Conservation (phyloP, 345 rosid species). For the sweet orange (Citrus sinensis) region DNA sequence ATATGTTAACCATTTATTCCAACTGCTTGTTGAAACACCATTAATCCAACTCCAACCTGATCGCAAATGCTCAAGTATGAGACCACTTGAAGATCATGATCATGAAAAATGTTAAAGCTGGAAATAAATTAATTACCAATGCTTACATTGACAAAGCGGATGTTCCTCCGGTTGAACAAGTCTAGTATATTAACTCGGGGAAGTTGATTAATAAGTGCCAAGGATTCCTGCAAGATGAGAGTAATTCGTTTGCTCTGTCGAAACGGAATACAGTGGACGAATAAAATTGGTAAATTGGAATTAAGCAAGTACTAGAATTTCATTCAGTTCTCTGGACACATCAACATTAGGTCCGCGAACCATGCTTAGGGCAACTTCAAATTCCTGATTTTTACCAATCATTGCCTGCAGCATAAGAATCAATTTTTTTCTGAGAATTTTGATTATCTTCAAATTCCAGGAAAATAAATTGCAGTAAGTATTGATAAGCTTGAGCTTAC, state of each 20-base stretch:
- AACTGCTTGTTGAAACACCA: slow-evolving; percentile 45
- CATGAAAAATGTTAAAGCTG: not conserved
- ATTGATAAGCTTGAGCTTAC: slow-evolving; percentile 17
- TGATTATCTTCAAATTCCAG: not conserved
- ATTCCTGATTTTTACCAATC: slow-evolving; percentile 39
- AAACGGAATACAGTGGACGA: not conserved
- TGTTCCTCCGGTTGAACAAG: slow-evolving; percentile 33
- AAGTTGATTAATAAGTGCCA: slow-evolving; percentile 34
- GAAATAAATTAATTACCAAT: not conserved
- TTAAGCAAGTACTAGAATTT: slow-evolving; percentile 31
- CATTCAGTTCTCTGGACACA: slow-evolving; percentile 35
- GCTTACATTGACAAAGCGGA: slow-evolving; percentile 41
- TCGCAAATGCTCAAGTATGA: not conserved
- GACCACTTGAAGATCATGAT: not conserved
- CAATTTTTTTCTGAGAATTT: not conserved
- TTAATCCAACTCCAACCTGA: slow-evolving; percentile 51
- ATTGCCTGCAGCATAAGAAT: slow-evolving; percentile 33
- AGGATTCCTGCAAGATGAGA: slow-evolving; percentile 29
- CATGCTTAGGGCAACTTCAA: slow-evolving; percentile 30
- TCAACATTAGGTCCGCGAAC: slow-evolving; percentile 46
- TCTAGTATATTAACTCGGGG: slow-evolving; percentile 30
- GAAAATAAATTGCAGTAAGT: not conserved
- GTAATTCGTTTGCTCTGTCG: not conserved
- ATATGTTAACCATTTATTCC: slow-evolving; percentile 48
- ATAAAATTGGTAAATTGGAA: not conserved